phyloP scores from a whole-genome alignment of 2,329 filamentous ascomycete species.

The Thielaviopsis euricoi region DNA sequence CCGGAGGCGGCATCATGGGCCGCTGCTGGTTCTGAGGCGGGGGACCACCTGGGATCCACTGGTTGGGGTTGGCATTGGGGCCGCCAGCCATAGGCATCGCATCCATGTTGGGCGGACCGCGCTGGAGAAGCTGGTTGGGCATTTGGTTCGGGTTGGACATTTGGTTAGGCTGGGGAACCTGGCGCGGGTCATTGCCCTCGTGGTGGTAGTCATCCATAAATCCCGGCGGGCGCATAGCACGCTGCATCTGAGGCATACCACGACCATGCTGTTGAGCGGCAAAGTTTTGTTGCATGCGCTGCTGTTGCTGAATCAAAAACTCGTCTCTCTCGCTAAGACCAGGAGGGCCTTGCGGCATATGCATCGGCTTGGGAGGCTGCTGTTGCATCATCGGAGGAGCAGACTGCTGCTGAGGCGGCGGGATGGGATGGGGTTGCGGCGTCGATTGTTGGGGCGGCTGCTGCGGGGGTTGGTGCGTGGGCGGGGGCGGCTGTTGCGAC shows the following conservation, averaged over 20 bases:
- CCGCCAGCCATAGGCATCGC: slow-evolving; percentile 30
- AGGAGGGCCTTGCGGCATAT: slow-evolving; percentile 1
- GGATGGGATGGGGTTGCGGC: slow-evolving; percentile 16
- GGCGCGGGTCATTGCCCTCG: slow-evolving; percentile 27
- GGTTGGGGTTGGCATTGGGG: slow-evolving; percentile 23
- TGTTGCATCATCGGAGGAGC: slow-evolving; percentile 12
- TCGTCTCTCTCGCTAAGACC: slow-evolving; percentile 3
- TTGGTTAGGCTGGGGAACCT: slow-evolving; percentile 31
- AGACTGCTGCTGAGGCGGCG: slow-evolving; percentile 13
- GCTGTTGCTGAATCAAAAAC: slow-evolving; percentile 21
- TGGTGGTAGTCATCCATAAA: slow-evolving; percentile 40
- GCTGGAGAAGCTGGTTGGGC: slow-evolving; percentile 50
- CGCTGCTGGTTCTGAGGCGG: slow-evolving; percentile 19
- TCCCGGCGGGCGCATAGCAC: slow-evolving; percentile 29
- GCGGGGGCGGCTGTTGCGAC: slow-evolving; percentile 30
- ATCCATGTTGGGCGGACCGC: slow-evolving; percentile 44
- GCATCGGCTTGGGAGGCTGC: slow-evolving; percentile 10
- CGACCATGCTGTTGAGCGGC: slow-evolving; percentile 8
- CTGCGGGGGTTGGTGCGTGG: slow-evolving; percentile 14
- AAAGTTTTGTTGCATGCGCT: slow-evolving; percentile 16
- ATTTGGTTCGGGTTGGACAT: background rate
- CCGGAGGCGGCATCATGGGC: slow-evolving; percentile 43
- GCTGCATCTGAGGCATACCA: slow-evolving; percentile 14
- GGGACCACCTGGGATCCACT: slow-evolving; percentile 31
- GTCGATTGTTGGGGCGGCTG: slow-evolving; percentile 11